Evolutionary conservation across 208 protist species (phyloP).

Genomic region (Crithidia thermophila): DNA sequence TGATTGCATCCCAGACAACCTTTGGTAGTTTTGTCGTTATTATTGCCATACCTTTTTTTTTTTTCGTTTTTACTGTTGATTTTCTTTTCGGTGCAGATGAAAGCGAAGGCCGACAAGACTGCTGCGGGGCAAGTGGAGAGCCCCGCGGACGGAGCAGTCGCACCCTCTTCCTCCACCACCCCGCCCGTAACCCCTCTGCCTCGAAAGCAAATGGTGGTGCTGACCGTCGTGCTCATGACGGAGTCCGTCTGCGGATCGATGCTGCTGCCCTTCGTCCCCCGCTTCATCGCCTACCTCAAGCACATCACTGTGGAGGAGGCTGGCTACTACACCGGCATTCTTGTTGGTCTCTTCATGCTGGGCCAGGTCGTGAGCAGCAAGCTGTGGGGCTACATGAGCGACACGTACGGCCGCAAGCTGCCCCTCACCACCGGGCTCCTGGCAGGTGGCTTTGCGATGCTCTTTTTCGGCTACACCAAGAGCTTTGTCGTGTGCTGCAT

Average conservation of each 20-base stretch:
- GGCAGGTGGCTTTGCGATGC: slow-evolving; percentile 48
- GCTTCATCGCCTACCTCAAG: slow-evolving; percentile 61
- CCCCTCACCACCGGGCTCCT: slow-evolving; percentile 52
- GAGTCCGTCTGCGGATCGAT: slow-evolving; percentile 75
- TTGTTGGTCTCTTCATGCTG: slow-evolving; percentile 82
- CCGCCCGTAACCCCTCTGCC: slow-evolving; percentile 57
- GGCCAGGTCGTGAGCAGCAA: slow-evolving; percentile 77
- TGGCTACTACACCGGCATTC: slow-evolving; percentile 65
- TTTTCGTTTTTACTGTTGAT: background rate
- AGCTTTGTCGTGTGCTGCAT: slow-evolving; percentile 46
- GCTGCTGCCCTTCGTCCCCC: slow-evolving; percentile 75
- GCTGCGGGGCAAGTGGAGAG: background rate
- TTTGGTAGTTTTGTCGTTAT: background rate
- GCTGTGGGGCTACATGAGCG: slow-evolving; percentile 69
- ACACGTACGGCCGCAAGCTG: slow-evolving; percentile 63
- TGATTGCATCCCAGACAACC: background rate
- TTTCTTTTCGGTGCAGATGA: background rate
- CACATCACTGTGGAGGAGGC: slow-evolving; percentile 35
- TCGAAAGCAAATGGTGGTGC: slow-evolving; percentile 47
- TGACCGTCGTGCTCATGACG: slow-evolving; percentile 70
- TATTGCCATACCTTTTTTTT: background rate
- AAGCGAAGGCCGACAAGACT: background rate
- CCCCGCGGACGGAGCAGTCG: background rate
- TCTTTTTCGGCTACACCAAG: slow-evolving; percentile 65
- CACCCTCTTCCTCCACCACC: background rate